These are phyloP conservation scores for Pestalotiopsis sp. DNA, from an alignment of 2,329 filamentous ascomycete species.

Conservation along the genomic window DNA sequence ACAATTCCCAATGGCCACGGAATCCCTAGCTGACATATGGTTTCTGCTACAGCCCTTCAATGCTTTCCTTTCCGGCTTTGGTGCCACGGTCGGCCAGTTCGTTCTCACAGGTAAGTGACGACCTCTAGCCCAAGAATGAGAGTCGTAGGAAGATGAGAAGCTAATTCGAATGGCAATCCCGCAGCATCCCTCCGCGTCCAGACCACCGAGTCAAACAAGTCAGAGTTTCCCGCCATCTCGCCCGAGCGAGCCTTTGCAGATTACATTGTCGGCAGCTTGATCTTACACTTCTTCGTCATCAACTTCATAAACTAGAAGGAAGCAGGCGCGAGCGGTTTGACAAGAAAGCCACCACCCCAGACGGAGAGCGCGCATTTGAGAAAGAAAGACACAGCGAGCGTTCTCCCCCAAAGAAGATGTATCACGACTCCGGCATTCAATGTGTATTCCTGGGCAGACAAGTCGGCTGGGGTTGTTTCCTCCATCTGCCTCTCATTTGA, in stretches of 20 bases:
- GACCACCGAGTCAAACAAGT: constrained; percentile 81
- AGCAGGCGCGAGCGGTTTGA: background rate
- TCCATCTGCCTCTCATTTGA: background rate
- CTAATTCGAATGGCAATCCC: constrained; percentile 14
- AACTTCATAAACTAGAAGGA: constrained; percentile 94
- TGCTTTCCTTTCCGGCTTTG: constrained; percentile 95
- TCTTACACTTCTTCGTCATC: constrained; percentile 98
- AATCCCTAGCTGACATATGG: background rate
- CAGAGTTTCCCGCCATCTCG: constrained; percentile 75
- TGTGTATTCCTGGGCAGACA: background rate
- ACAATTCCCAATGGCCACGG: background rate
- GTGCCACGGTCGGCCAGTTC: constrained; percentile 93
- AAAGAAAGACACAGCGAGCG: background rate
- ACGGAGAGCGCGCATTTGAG: background rate
- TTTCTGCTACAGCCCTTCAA: constrained; percentile 79
- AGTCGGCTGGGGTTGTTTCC: background rate
- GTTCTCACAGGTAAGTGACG: constrained; percentile 80
- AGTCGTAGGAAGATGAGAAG: background rate
- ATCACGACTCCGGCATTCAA: background rate
- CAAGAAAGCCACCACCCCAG: background rate
- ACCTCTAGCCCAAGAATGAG: background rate
- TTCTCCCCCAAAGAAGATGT: background rate
- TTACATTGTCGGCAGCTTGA: constrained; percentile 90
- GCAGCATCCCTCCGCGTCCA: constrained; percentile 82
- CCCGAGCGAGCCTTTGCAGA: constrained; percentile 94